These are phyloP conservation scores for Cajanus cajan DNA, from an alignment of 306 rosid species.

Conservation along the genomic window DNA sequence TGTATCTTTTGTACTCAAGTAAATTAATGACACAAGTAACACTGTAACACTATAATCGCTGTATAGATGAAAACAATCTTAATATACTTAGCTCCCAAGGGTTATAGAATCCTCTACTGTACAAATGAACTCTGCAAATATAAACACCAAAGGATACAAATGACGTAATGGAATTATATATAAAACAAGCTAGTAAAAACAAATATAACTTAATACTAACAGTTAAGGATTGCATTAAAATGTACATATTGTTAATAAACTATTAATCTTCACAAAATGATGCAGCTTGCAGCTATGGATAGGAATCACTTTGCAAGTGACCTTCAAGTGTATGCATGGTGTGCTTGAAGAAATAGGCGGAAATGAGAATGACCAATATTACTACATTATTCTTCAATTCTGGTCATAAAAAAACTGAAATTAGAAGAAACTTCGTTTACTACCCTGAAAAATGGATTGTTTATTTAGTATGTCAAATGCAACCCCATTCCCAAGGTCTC, in stretches of 20 bases:
- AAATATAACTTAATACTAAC: background rate
- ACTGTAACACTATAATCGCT: background rate
- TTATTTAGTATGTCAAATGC: background rate
- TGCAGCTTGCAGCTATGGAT: background rate
- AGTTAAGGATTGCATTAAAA: background rate
- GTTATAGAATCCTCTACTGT: background rate
- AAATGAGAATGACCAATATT: background rate
- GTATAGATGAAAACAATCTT: background rate
- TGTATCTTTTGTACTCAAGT: background rate
- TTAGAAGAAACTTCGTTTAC: background rate
- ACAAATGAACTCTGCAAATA: background rate
- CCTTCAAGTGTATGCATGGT: background rate
- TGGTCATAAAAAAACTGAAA: background rate
- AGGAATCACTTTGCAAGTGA: background rate
- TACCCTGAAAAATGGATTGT: background rate
- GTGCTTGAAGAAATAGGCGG: background rate
- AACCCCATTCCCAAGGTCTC: background rate
- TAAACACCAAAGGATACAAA: background rate
- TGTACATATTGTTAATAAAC: background rate
- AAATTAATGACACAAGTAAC: background rate
- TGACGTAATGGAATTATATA: background rate
- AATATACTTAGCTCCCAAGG: background rate
- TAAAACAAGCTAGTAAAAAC: background rate
- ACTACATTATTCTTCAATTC: background rate
- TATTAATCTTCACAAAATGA: background rate